These are phyloP conservation scores for Trametes hirsuta DNA, from an alignment of 1,284 basidiomycete species.

Conservation along the genomic window DNA sequence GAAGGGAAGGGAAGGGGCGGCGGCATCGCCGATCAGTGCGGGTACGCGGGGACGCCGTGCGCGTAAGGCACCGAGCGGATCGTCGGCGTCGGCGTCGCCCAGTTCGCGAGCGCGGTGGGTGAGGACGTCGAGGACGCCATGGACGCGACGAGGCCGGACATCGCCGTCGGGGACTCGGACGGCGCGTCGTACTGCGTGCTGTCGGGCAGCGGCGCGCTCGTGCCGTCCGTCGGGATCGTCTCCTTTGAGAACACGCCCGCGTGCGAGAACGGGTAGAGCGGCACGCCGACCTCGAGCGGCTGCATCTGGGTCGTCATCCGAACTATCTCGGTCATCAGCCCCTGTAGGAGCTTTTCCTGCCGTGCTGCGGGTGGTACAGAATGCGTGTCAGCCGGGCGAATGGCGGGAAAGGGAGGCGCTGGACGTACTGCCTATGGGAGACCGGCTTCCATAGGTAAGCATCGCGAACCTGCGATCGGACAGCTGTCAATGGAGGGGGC, in stretches of 20 bases:
- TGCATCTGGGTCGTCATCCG: conserved; percentile 76
- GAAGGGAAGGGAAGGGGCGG: background rate
- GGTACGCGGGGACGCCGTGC: conserved; percentile 11
- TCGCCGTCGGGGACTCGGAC: conserved; percentile 17
- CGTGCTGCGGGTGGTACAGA: conserved; percentile 50
- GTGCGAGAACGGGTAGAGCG: conserved; percentile 79
- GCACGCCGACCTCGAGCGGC: conserved; percentile 75
- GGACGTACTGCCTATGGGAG: conserved; percentile 79
- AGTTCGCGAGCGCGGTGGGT: conserved; percentile 16
- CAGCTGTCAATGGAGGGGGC: conserved; percentile 7
- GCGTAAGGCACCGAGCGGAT: conserved; percentile 15
- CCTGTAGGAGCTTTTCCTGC: conserved; percentile 80
- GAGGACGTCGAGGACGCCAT: conserved; percentile 12
- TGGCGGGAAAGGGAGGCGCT: conserved; percentile 5
- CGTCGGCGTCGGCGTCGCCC: conserved; percentile 23
- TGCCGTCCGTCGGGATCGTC: conserved; percentile 27
- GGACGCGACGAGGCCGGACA: conserved; percentile 17
- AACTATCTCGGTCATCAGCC: conserved; percentile 83
- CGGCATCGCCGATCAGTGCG: conserved; percentile 6
- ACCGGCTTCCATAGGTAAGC: conserved; percentile 75
- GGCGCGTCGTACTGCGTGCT: conserved; percentile 33
- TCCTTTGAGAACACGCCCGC: conserved; percentile 56
- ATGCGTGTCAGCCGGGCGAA: conserved; percentile 17
- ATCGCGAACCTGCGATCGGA: conserved; percentile 64
- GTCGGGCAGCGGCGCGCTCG: conserved; percentile 38